These are phyloP conservation scores for Sphaerostilbella broomeana DNA, from an alignment of 2,329 filamentous ascomycete genomes.

Conservation along the genomic window DNA sequence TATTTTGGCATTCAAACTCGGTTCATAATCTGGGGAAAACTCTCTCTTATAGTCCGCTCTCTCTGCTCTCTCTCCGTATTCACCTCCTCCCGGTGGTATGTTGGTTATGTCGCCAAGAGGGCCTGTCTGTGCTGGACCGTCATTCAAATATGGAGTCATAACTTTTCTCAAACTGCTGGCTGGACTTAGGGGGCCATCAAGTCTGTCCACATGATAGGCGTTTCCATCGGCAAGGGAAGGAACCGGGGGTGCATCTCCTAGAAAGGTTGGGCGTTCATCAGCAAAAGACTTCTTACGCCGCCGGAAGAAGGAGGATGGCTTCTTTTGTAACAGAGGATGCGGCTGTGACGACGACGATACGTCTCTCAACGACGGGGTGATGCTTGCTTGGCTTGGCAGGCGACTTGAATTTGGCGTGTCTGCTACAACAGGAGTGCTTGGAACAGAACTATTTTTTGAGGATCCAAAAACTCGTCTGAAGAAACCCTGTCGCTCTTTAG, in stretches of 20 bases:
- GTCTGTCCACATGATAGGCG: slow-evolving; percentile 25
- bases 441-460: slow-evolving; percentile 48
- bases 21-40: slow-evolving; percentile 71
- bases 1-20: slow-evolving; percentile 64
- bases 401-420: slow-evolving; percentile 27
- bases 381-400: slow-evolving; percentile 30
- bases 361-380: slow-evolving; percentile 46
- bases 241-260: slow-evolving; percentile 35
- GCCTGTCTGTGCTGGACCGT: slow-evolving; percentile 17
- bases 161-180: slow-evolving; percentile 76
- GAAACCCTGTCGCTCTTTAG: slow-evolving; percentile 75
- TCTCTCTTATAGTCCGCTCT: slow-evolving; percentile 42
- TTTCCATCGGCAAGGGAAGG: slow-evolving; percentile 31
- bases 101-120: slow-evolving; percentile 23
- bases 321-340: slow-evolving; percentile 66
- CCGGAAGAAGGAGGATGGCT: slow-evolving; percentile 89
- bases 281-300: slow-evolving; percentile 83
- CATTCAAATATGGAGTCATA: slow-evolving; percentile 74
- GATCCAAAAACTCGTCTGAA: slow-evolving; percentile 88
- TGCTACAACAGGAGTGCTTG: slow-evolving; percentile 11
- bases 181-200: slow-evolving; percentile 48
- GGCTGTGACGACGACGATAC: slow-evolving; percentile 37
- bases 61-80: slow-evolving; percentile 22
- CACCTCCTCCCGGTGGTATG: slow-evolving; percentile 8
- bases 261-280: slow-evolving; percentile 60